Evolutionary conservation across 495 filamentous ascomycete genomes (phyloP).

Genomic region (Aspergillus haitiensis): DNA sequence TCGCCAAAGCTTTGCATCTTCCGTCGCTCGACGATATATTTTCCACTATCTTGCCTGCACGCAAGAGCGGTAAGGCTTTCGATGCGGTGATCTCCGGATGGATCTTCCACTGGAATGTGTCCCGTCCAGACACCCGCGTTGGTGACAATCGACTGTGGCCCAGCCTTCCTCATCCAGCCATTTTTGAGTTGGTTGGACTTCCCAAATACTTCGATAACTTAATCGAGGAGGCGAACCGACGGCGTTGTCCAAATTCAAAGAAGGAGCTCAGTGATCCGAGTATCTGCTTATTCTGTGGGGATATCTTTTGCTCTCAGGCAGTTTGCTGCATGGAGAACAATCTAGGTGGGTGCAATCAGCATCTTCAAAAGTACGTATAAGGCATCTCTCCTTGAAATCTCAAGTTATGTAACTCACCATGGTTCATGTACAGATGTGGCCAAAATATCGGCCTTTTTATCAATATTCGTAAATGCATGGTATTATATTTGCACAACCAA

Average conservation of each 20-base stretch:
- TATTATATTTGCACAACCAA: constrained; percentile 79
- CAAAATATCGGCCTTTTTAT: constrained; percentile 87
- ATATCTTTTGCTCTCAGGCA: constrained; percentile 91
- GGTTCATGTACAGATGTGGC: constrained; percentile 63
- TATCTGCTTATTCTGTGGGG: constrained; percentile 93
- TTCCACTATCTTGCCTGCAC: constrained; percentile 40
- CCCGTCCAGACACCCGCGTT: constrained; percentile 44
- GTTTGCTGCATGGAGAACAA: constrained; percentile 79
- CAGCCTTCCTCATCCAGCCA: constrained; percentile 75
- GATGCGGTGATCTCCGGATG: constrained; percentile 69
- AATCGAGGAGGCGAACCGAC: constrained; percentile 83
- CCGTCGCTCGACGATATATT: constrained; percentile 81
- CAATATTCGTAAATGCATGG: constrained; percentile 91
- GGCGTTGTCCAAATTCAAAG: constrained; percentile 83
- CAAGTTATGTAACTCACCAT: constrained; percentile 13
- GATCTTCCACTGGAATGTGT: constrained; percentile 66
- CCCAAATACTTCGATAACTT: constrained; percentile 90
- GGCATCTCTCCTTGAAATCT: not conserved
- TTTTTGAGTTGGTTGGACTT: constrained; percentile 90
- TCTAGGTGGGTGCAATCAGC: constrained; percentile 85
- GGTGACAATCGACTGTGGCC: constrained; percentile 46
- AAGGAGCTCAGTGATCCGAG: constrained; percentile 87
- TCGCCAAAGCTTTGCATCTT: constrained; percentile 71
- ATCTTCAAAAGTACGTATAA: constrained; percentile 74
- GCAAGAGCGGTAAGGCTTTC: constrained; percentile 37